Evolutionary conservation across 2,329 filamentous ascomycete species (phyloP).

Genomic region (Hypomyces perniciosus): DNA sequence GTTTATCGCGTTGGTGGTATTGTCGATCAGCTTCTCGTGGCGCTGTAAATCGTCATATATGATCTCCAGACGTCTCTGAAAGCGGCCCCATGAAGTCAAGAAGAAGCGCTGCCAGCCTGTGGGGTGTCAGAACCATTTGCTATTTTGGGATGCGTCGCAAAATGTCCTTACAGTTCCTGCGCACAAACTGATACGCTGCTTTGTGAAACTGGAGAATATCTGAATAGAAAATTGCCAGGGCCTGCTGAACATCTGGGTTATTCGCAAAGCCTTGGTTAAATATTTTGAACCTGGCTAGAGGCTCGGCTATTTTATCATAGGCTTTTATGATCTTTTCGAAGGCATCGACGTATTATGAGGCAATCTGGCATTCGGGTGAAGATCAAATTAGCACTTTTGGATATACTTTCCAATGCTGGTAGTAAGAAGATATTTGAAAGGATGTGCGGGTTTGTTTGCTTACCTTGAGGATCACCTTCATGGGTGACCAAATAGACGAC

Average conservation of each 20-base stretch:
- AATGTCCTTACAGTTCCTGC: constrained; percentile 21
- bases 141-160: too few species aligned
- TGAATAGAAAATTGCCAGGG: constrained; percentile 37
- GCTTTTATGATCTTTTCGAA: constrained; percentile 37
- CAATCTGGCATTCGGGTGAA: constrained; percentile 11
- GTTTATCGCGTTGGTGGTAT: background rate
- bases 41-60: constrained; percentile 4
- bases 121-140: constrained; percentile 12
- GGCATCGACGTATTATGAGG: constrained; percentile 30
- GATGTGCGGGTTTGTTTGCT: background rate
- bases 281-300: constrained; percentile 32
- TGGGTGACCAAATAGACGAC: constrained; percentile 41
- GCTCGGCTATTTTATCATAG: constrained; percentile 34
- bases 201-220: constrained; percentile 46
- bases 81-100: constrained; percentile 13
- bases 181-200: constrained; percentile 40
- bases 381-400: background rate
- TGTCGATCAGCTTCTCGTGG: constrained; percentile 6
- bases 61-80: constrained; percentile 5
- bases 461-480: constrained; percentile 28
- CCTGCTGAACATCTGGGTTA: constrained; percentile 32
- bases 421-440: background rate
- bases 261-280: constrained; percentile 25
- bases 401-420: background rate
- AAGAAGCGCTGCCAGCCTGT: constrained; percentile 19